phyloP scores from a whole-genome alignment of 345 rosid species.

The Gossypium raimondii region DNA sequence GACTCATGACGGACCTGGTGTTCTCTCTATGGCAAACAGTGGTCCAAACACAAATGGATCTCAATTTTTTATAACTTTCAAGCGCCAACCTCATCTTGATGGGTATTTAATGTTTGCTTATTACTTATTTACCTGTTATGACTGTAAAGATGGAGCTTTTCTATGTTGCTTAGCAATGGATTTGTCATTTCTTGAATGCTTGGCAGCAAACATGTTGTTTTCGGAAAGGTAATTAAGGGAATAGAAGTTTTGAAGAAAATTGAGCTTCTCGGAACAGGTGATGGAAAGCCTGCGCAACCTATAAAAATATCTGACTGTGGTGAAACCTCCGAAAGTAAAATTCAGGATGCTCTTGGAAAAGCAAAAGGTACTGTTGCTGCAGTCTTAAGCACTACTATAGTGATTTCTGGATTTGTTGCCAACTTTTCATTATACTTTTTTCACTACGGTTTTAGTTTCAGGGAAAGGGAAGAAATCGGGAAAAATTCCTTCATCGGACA shows the following conservation, averaged over 20 bases:
- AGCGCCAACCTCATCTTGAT: constrained; percentile 81
- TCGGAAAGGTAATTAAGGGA: constrained; percentile 87
- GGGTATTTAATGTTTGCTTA: constrained; percentile 50
- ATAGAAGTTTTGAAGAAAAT: constrained; percentile 73
- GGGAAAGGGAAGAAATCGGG: constrained; percentile 56
- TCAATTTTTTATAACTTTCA: constrained; percentile 86
- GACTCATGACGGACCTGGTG: constrained; percentile 75
- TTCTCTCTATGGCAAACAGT: constrained; percentile 95
- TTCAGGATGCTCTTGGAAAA: constrained; percentile 41
- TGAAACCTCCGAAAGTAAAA: constrained; percentile 48
- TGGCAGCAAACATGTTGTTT: constrained; percentile 93
- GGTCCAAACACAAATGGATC: constrained; percentile 95
- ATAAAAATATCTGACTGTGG: constrained; percentile 80
- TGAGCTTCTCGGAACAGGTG: constrained; percentile 63
- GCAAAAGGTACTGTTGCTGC: constrained; percentile 44
- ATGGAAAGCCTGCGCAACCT: constrained; percentile 51
- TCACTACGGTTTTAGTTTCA: constrained; percentile 33
- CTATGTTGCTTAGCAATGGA: background rate
- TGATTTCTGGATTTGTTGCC: constrained; percentile 7
- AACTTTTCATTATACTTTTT: background rate
- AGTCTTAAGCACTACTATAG: background rate
- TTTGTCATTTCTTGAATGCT: constrained; percentile 8
- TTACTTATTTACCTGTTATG: background rate
- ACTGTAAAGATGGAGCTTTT: background rate
- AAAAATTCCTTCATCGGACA: constrained; percentile 43